Evolutionary conservation across 306 rosid species (phyloP), one percentile per base, ranked within the genome.

Genomic region (Rubus parviflorus): DNA sequence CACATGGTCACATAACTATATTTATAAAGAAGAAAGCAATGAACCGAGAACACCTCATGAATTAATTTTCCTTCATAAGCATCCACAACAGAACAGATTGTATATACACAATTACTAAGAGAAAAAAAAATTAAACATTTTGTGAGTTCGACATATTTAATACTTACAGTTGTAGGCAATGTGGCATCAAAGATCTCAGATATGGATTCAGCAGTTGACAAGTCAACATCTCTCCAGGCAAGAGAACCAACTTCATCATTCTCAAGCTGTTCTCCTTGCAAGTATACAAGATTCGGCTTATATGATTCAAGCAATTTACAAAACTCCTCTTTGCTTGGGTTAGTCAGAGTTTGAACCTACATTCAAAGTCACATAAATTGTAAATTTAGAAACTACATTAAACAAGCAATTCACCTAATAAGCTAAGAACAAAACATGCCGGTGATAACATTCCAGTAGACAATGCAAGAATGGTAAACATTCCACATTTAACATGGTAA

Each of bases 91-190:
- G 68, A 46, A 65, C 41, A 40, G 11, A 62, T 7, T 8, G 53
- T 40, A 38, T 1, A 61, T 10, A 22, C 56, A 47, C 35, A 45
- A 68, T 48, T 2, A 60, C 25, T 12, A 65, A 38, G 78, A 37
- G 53, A 15, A 41, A 58, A 15, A 37, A 4, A 25, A 0, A 17
- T 25, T 4, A 35, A 54, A 30, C 22, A 68, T 41, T 65, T 51
- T 51, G 38, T 43, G 15, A 70, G 77, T 62, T 62, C 65, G 56
- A 64, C 70, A 79, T 72, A 83, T 25, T 7, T 38, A 69, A 73
- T 69, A 77, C 98, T 58, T 89, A 96, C 99, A 66, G 93, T 90
- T 14, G 94, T 89, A 3, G 96, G 98, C 87, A 91, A 86, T 78
- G 90, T 78, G 47, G 87, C 71, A 79, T 80, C 82, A 41, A 96